These are phyloP conservation scores for Cryptosporidium parvum DNA, from an alignment of 169 alveolate genomes.

Conservation along the genomic window DNA sequence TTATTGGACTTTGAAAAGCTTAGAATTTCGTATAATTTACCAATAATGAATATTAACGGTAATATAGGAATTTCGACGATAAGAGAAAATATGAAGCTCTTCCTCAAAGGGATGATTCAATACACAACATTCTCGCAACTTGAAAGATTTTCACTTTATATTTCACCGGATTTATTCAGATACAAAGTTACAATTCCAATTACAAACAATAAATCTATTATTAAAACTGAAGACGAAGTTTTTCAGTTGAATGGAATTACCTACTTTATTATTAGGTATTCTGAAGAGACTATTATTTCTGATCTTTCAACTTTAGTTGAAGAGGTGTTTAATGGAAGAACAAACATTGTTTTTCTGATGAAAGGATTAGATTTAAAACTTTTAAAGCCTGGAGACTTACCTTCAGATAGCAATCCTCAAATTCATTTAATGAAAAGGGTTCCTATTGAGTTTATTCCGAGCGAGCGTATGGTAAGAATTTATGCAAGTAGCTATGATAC, in stretches of 20 bases:
- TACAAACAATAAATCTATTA: neutral
- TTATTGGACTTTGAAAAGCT: conserved; percentile 14
- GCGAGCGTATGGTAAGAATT: conserved; percentile 36
- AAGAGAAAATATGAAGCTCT: neutral
- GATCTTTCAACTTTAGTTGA: neutral
- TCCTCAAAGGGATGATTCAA: neutral
- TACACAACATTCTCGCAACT: neutral
- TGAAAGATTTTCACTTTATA: conserved; percentile 9
- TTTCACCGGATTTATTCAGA: neutral
- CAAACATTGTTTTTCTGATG: conserved; percentile 5
- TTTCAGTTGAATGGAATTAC: conserved; percentile 6
- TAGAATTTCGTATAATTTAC: conserved; percentile 9
- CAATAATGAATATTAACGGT: neutral
- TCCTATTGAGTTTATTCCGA: conserved; percentile 26
- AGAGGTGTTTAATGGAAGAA: conserved; percentile 22
- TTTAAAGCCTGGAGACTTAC: neutral
- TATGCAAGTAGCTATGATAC: neutral
- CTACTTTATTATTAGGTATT: conserved; percentile 16
- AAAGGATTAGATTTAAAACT: neutral
- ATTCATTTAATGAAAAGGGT: conserved; percentile 29
- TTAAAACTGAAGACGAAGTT: neutral
- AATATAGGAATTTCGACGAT: neutral
- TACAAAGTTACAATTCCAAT: conserved; percentile 10
- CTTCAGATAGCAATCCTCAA: neutral
- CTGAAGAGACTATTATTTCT: neutral